These are phyloP conservation scores for Syncephalastrum racemosum DNA, from an alignment of 371 early-diverging fungal genomes.

Conservation along the genomic window DNA sequence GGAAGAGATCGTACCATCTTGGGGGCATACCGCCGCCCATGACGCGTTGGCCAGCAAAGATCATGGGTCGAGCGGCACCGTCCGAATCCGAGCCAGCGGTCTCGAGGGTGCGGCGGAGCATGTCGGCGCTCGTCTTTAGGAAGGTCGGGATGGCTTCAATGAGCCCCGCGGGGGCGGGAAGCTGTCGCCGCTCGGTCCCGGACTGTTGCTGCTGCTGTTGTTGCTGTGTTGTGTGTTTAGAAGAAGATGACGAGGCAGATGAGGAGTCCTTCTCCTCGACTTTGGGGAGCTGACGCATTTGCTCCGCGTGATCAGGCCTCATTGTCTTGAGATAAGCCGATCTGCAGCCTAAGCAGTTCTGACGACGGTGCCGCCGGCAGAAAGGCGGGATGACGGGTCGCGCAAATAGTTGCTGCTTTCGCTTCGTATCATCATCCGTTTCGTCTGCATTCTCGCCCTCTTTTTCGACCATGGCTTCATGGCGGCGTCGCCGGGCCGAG, in stretches of 20 bases:
- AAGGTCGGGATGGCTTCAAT: slow-evolving; percentile 61
- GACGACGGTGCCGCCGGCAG: slow-evolving; percentile 46
- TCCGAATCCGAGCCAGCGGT: slow-evolving; percentile 10
- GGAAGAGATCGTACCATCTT: slow-evolving; percentile 59
- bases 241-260: slow-evolving; percentile 9
- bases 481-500: slow-evolving; percentile 34
- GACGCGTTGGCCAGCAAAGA: slow-evolving; percentile 47
- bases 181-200: slow-evolving; percentile 1
- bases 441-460: slow-evolving; percentile 13
- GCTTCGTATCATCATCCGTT: slow-evolving; percentile 18
- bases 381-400: slow-evolving; percentile 30
- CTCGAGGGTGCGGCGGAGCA: slow-evolving; percentile 43
- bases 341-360: slow-evolving; percentile 31
- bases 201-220: slow-evolving; percentile 11
- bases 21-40: slow-evolving; percentile 60
- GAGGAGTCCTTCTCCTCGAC: slow-evolving; percentile 33
- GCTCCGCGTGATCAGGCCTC: slow-evolving; percentile 21
- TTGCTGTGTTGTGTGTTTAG: slow-evolving; percentile 20
- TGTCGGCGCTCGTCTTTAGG: slow-evolving; percentile 56
- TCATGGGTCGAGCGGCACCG: slow-evolving; percentile 27
- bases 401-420: slow-evolving; percentile 26
- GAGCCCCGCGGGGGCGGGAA: slow-evolving; percentile 37
- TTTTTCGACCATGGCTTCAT: slow-evolving; percentile 25
- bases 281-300: slow-evolving; percentile 32
- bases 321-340: slow-evolving; percentile 25